These are phyloP conservation scores for Rauvolfia tetraphylla DNA, from an alignment of 257 asterid genomes.

Conservation along the genomic window DNA sequence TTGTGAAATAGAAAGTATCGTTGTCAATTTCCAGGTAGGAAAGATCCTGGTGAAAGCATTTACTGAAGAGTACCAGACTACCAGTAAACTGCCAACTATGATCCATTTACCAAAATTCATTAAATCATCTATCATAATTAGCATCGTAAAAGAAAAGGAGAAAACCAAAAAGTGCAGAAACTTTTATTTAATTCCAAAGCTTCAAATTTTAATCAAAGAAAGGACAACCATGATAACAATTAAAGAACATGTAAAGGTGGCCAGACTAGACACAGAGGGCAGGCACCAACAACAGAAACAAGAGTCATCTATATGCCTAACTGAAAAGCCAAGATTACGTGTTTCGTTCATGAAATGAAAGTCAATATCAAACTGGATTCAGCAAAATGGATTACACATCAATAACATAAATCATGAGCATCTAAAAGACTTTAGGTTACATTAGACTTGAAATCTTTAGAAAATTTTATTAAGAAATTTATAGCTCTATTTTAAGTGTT, in stretches of 20 bases:
- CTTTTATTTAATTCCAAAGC: not conserved
- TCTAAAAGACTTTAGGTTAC: not conserved
- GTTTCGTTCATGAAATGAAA: not conserved
- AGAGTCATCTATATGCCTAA: not conserved
- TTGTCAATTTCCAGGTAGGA: not conserved
- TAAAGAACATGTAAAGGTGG: not conserved
- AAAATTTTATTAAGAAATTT: not conserved
- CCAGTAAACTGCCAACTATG: not conserved
- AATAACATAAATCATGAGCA: not conserved
- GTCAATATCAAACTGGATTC: not conserved
- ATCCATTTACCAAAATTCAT: not conserved
- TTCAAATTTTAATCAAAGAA: not conserved
- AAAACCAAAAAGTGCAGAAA: not conserved
- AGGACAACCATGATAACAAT: not conserved
- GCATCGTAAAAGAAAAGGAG: not conserved
- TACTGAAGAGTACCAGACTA: not conserved
- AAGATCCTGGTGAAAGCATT: not conserved
- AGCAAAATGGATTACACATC: not conserved
- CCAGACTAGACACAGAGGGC: not conserved
- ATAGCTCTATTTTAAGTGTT: not conserved
- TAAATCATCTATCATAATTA: not conserved
- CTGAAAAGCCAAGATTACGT: slow-evolving; percentile 4
- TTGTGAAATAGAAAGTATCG: not conserved
- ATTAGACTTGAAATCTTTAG: not conserved
- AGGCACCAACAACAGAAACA: not conserved